Conservation (phyloP, 768 basidiomycete genomes). For the Leccinum pellstonianum region DNA sequence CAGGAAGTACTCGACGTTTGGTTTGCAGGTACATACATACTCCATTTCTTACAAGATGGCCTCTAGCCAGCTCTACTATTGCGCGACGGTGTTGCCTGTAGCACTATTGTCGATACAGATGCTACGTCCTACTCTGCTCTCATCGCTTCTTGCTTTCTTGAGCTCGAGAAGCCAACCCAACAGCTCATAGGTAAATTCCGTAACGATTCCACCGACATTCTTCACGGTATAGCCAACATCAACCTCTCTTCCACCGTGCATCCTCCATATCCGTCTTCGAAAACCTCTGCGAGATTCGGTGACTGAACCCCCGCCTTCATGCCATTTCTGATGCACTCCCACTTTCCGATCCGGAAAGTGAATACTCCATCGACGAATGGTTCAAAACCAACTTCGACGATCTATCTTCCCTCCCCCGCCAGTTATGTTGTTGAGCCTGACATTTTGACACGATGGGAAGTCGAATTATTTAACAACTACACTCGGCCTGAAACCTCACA, state of each 20-base stretch:
- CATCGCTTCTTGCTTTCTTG: too few species aligned
- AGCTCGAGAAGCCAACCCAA: too few species aligned
- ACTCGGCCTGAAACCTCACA: slow-evolving; percentile 8
- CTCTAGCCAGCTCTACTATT: too few species aligned
- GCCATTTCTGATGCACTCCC: background rate
- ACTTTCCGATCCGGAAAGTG: slow-evolving; percentile 8
- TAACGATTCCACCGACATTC: too few species aligned
- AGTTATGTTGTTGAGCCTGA: slow-evolving; percentile 21
- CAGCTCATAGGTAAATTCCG: background rate
- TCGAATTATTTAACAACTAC: slow-evolving; percentile 34
- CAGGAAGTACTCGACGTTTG: too few species aligned
- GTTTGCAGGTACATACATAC: background rate
- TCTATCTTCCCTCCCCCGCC: slow-evolving; percentile 14
- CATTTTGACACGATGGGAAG: slow-evolving; percentile 27
- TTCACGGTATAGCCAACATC: accelerated
- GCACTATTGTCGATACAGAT: too few species aligned
- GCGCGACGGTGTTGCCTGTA: too few species aligned
- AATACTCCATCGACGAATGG: slow-evolving; percentile 38
- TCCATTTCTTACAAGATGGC: too few species aligned
- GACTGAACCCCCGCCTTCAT: background rate
- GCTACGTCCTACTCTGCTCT: too few species aligned
- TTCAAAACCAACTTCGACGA: slow-evolving; percentile 27
- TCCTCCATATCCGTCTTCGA: background rate
- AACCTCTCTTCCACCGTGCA: background rate
- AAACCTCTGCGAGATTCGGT: background rate